phyloP scores from a whole-genome alignment of 805 yeast species.

The Myxozyma monticola region DNA sequence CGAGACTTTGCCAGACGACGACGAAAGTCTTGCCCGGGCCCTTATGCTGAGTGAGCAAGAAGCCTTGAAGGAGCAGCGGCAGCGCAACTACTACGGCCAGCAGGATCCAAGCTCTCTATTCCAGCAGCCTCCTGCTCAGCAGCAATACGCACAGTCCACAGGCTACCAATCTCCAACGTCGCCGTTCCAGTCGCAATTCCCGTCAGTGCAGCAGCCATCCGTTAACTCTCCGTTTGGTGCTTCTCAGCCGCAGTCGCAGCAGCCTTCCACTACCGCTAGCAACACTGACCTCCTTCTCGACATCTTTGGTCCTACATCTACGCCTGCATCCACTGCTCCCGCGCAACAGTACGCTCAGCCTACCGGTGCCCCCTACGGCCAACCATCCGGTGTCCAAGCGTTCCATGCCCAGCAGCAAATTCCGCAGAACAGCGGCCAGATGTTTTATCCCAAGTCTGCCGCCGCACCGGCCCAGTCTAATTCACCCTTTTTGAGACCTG shows the following conservation, averaged over 20 bases:
- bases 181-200: constrained; percentile 1
- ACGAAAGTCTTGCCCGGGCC: constrained; percentile 69
- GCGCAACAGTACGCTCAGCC: no score
- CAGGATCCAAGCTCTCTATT: not conserved
- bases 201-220: not conserved
- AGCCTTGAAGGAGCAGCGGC: constrained; percentile 40
- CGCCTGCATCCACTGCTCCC: no score
- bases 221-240: constrained; percentile 9
- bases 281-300: constrained; percentile 19
- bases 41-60: constrained; percentile 71
- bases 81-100: constrained; percentile 1
- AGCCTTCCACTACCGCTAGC: not conserved
- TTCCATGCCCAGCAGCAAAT: no score
- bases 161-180: not conserved
- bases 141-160: not conserved
- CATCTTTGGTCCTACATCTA: constrained; percentile 7
- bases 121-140: constrained; percentile 2
- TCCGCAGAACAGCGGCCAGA: no score
- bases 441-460: no score
- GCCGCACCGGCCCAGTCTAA: no score
- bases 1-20: constrained; percentile 44
- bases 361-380: no score
- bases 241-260: constrained; percentile 18
- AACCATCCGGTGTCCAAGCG: no score
- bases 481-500: no score